Conservation (phyloP, 257 asterid species). For the Misopates orontium region DNA sequence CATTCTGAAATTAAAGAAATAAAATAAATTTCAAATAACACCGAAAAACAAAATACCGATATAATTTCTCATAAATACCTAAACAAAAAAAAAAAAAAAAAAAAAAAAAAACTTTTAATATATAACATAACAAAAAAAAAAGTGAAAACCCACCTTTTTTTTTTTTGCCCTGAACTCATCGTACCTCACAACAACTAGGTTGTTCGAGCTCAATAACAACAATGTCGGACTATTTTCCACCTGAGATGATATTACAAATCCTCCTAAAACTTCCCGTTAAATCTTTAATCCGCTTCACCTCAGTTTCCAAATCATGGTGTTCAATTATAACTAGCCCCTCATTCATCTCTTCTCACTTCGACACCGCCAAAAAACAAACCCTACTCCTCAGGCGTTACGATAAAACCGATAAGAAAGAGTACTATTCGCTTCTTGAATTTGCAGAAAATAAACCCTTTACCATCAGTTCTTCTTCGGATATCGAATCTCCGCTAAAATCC, state of each 20-base stretch:
- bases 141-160: too few species aligned
- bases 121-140: too few species aligned
- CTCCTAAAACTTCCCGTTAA: slow-evolving; percentile 46
- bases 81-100: too few species aligned
- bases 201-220: background rate
- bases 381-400: slow-evolving; percentile 37
- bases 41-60: too few species aligned
- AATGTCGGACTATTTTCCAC: slow-evolving; percentile 54
- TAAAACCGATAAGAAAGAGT: slow-evolving; percentile 33
- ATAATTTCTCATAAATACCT: too few species aligned
- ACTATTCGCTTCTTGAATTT: slow-evolving; percentile 32
- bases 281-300: slow-evolving; percentile 42
- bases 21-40: too few species aligned
- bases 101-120: too few species aligned
- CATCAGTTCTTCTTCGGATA: slow-evolving; percentile 25
- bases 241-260: slow-evolving; percentile 45
- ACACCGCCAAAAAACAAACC: slow-evolving; percentile 21
- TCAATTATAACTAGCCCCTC: slow-evolving; percentile 43
- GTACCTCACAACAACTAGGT: too few species aligned
- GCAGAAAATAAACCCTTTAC: slow-evolving; percentile 20
- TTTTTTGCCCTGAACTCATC: too few species aligned
- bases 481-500: slow-evolving; percentile 41
- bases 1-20: too few species aligned
- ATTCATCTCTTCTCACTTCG: slow-evolving; percentile 44
- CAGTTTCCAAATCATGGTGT: slow-evolving; percentile 56